phyloP scores from a whole-genome alignment of 495 filamentous ascomycete species.

The Chaetomium cochliodes region DNA sequence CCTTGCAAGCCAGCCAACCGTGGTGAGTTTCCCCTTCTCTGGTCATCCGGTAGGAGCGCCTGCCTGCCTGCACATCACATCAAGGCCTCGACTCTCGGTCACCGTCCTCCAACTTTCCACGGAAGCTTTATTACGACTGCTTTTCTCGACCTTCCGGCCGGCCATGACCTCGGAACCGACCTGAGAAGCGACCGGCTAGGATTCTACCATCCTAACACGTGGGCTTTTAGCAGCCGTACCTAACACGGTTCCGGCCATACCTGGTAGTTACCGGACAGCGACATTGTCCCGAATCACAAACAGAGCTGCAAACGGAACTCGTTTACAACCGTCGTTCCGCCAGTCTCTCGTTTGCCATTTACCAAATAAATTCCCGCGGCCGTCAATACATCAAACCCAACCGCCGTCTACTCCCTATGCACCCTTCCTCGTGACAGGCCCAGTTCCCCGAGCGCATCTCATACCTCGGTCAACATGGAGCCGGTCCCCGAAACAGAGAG shows the following conservation, averaged over 20 bases:
- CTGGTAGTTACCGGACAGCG: background rate
- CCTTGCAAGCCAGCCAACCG: slow-evolving; percentile 18
- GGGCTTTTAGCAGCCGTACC: slow-evolving; percentile 1
- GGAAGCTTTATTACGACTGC: background rate
- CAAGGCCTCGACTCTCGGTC: slow-evolving; percentile 15
- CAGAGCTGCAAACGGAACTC: slow-evolving; percentile 12
- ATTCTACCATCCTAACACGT: slow-evolving; percentile 1
- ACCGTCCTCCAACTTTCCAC: background rate
- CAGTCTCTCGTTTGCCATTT: background rate
- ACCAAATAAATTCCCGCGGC: background rate
- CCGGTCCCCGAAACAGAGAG: slow-evolving; percentile 58
- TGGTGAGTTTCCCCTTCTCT: background rate
- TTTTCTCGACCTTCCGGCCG: background rate
- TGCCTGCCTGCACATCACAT: slow-evolving; percentile 7
- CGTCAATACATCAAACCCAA: background rate
- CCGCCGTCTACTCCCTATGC: slow-evolving; percentile 1
- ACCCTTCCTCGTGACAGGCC: slow-evolving; percentile 21
- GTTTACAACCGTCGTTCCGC: background rate
- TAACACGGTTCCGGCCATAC: background rate
- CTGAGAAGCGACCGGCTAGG: slow-evolving; percentile 1
- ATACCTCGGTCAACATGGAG: slow-evolving; percentile 47
- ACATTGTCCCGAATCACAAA: slow-evolving; percentile 7
- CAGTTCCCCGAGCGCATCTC: slow-evolving; percentile 31
- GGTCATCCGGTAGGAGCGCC: slow-evolving; percentile 14
- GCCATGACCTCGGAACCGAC: slow-evolving; percentile 8